phyloP scores from a whole-genome alignment of 129 eudicot genomes.

The Chrysanthemum lavandulifolium region DNA sequence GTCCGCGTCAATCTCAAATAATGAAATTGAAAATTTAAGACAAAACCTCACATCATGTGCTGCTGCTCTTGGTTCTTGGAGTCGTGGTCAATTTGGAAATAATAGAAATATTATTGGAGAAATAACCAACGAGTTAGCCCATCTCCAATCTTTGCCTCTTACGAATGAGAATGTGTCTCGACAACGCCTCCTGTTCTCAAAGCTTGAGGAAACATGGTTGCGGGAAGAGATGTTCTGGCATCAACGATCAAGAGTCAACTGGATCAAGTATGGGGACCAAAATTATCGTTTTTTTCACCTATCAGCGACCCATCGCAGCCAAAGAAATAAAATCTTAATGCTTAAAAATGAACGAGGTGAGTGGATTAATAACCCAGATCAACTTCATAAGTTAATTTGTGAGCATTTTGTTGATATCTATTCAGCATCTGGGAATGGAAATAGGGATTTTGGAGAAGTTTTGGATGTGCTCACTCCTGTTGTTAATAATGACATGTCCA shows the following conservation, averaged over 20 bases:
- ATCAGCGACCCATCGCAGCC: not conserved
- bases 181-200: too few species aligned
- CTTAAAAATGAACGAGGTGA: not conserved
- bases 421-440: not conserved
- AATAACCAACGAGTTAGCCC: too few species aligned
- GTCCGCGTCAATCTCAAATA: too few species aligned
- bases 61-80: too few species aligned
- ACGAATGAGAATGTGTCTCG: too few species aligned
- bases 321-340: not conserved
- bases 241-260: not conserved
- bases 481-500: not conserved
- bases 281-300: not conserved
- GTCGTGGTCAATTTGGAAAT: too few species aligned
- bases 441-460: not conserved
- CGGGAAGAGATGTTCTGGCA: too few species aligned
- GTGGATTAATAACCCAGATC: not conserved
- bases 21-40: too few species aligned
- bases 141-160: too few species aligned
- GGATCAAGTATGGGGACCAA: not conserved
- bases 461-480: not conserved
- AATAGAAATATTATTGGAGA: too few species aligned
- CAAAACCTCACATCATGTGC: too few species aligned
- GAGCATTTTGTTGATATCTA: not conserved
- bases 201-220: too few species aligned
- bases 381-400: not conserved